A percentile compares a stretch with the other conserved stretches of the same genome.
phyloP scores from a whole-genome alignment of 202 grass and related monocot species.

The Digitaria exilis region DNA sequence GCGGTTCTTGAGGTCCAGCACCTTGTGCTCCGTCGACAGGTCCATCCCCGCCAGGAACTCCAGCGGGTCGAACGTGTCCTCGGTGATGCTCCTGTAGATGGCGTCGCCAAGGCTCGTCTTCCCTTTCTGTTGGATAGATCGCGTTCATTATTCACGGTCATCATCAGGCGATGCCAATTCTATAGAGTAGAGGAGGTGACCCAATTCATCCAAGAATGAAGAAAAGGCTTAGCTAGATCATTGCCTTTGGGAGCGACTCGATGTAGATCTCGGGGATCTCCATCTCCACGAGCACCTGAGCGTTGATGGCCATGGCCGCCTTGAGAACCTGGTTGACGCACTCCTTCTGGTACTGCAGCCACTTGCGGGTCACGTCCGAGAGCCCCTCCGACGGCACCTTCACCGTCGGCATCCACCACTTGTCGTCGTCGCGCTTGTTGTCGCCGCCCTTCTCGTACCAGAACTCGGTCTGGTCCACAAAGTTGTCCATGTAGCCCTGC shows the following conservation, averaged over 20 bases:
- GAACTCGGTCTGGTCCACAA: conserved; percentile 80
- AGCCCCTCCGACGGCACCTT: conserved; percentile 79
- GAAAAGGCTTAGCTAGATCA: neutral
- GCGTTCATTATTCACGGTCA: neutral
- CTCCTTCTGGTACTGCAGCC: conserved; percentile 96
- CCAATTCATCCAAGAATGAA: neutral
- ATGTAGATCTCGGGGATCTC: conserved; percentile 89
- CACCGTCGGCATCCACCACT: conserved; percentile 95
- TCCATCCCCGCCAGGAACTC: conserved; percentile 75
- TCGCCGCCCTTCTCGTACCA: conserved; percentile 81
- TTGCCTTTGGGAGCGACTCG: conserved; percentile 78
- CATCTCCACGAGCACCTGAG: conserved; percentile 89
- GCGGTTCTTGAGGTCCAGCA: conserved; percentile 95
- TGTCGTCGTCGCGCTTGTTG: conserved; percentile 78
- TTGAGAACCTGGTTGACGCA: conserved; percentile 89
- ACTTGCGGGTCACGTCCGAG: conserved; percentile 72
- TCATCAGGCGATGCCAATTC: no score
- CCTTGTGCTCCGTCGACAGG: conserved; percentile 85
- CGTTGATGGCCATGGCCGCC: conserved; percentile 96
- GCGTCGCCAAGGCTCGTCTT: conserved; percentile 89
- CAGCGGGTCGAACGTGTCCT: conserved; percentile 69
- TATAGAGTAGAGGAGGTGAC: no score
- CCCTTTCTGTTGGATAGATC: conserved; percentile 58
- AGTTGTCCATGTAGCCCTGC: conserved; percentile 89
- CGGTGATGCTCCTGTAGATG: conserved; percentile 88